phyloP scores from a whole-genome alignment of 2,329 filamentous ascomycete species.

The Beauveria rudraprayagi region DNA sequence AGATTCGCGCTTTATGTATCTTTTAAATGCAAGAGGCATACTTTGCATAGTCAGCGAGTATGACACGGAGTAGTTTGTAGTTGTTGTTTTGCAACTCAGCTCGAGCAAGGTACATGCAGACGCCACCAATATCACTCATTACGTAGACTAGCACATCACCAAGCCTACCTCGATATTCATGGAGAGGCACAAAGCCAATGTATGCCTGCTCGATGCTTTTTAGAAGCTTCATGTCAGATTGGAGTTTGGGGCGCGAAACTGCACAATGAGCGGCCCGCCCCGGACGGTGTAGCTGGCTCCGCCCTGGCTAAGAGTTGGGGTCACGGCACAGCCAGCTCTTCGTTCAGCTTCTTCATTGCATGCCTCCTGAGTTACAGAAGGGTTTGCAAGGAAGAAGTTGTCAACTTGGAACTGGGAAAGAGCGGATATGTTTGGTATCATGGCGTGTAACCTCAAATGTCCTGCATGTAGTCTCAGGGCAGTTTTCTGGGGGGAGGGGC shows the following conservation, averaged over 20 bases:
- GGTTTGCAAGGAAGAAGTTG: not conserved
- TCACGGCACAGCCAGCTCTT: not conserved
- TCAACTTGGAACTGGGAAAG: not conserved
- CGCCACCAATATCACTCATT: slow-evolving; percentile 13
- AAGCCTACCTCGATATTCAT: slow-evolving; percentile 9
- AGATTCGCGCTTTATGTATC: too few relatives aligned
- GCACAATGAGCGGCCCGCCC: slow-evolving; percentile 11
- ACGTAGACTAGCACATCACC: slow-evolving; percentile 13
- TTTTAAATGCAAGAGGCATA: not conserved
- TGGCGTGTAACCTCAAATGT: not conserved
- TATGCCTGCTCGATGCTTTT: slow-evolving; percentile 12
- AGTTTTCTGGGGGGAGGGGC: too few relatives aligned
- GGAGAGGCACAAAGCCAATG: slow-evolving; percentile 12
- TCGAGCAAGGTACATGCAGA: slow-evolving; percentile 13
- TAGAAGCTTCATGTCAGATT: slow-evolving; percentile 11
- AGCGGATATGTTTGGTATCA: not conserved
- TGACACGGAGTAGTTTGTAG: slow-evolving; percentile 3
- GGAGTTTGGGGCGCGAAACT: slow-evolving; percentile 14
- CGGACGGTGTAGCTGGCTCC: slow-evolving; percentile 16
- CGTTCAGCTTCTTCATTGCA: not conserved
- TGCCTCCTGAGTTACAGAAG: not conserved
- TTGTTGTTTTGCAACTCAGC: not conserved
- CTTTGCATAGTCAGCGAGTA: slow-evolving; percentile 6
- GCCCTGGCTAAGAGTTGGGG: slow-evolving; percentile 11
- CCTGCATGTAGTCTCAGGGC: too few relatives aligned